Base-by-base conservation (phyloP, 495 filamentous ascomycete species). In the Tuber calosporum region DNA sequence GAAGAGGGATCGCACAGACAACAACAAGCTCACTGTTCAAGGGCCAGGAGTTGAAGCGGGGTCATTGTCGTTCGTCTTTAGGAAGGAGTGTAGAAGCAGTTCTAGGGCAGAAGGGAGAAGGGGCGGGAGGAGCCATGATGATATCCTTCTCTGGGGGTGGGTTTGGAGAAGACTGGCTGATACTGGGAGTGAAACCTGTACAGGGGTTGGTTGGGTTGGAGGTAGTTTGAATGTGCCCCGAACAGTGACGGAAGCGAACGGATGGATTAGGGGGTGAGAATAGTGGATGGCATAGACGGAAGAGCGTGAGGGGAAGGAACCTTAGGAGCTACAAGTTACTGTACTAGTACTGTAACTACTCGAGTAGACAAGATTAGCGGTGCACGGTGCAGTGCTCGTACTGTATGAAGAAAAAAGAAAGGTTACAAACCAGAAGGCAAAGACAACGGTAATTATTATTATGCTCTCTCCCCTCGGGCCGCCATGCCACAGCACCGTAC, bases 71-170 rank as follows among this genome's bases (percentile, higher is more conserved):
- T 42, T 68, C 74, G 69, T 72, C 68, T 69, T 77, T 69, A 42
- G 70, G 75, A 62, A 77, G 62, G 75, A 73, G 36, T 42, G 42
- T 20, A 73, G 37, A 40, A 70, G 73, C 34, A 66, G 43, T 45
- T 22, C 26, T 30, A 58, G 45, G 53, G 40, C 69, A 67, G 73
- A 66, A 69, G 40, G 69, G 70, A 68, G 73, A 73, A 37, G 72
- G 73, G 74, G 74, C 20, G 40, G 70, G 53, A 62, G 53, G 53
- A 67, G 67, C 75, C 68, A 74, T 77, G 62, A 77, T 77, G 76
- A 78, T 77, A 78, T 78, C 66, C 45, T 68, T 74, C 62, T 43
- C 68, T 40, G 72, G 66, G 39, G 67, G 43, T 34, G 67, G 40
- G 40, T 37, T 70, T 73, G 39, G 73, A 41, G 71, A 66, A 68